Percentiles rank a stretch among this genome's conserved stretches.
These are phyloP conservation scores for Pyrenophora graminea DNA, from an alignment of 2,329 filamentous ascomycete genomes.

Conservation along the genomic window DNA sequence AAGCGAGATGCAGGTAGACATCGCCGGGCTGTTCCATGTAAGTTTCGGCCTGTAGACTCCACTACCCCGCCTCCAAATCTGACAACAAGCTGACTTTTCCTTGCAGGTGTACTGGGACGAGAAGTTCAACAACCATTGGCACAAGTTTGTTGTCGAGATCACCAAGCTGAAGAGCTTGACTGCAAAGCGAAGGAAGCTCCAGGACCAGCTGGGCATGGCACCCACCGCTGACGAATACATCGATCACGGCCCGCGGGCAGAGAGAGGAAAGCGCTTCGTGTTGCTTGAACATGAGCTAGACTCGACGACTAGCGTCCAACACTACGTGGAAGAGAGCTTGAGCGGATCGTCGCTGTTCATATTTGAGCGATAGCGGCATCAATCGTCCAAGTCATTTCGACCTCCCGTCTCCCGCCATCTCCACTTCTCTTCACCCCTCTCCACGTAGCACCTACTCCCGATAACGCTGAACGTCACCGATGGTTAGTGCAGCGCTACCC, in stretches of 20 bases:
- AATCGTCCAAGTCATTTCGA: background rate
- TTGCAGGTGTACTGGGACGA: background rate
- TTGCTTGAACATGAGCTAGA: slow-evolving; percentile 1
- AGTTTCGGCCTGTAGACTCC: too few relatives aligned
- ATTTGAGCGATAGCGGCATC: background rate
- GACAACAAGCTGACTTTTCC: too few relatives aligned
- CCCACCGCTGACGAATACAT: background rate
- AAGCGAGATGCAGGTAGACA: background rate
- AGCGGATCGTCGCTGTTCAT: background rate
- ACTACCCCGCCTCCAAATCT: too few relatives aligned
- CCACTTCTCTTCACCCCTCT: background rate
- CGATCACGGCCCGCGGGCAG: background rate
- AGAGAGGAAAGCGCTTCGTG: background rate
- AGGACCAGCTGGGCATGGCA: background rate
- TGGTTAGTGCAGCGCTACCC: too few relatives aligned
- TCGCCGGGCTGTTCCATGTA: too few relatives aligned
- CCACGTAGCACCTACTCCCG: too few relatives aligned
- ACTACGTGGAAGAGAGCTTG: background rate
- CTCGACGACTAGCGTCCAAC: background rate
- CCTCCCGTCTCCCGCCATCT: background rate
- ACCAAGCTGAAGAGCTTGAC: background rate
- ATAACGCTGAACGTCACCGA: too few relatives aligned
- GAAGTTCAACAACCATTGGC: background rate
- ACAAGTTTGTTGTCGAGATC: background rate
- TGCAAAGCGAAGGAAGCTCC: background rate